Conservation (phyloP, 495 filamentous ascomycete species). For the Neurospora sp. region DNA sequence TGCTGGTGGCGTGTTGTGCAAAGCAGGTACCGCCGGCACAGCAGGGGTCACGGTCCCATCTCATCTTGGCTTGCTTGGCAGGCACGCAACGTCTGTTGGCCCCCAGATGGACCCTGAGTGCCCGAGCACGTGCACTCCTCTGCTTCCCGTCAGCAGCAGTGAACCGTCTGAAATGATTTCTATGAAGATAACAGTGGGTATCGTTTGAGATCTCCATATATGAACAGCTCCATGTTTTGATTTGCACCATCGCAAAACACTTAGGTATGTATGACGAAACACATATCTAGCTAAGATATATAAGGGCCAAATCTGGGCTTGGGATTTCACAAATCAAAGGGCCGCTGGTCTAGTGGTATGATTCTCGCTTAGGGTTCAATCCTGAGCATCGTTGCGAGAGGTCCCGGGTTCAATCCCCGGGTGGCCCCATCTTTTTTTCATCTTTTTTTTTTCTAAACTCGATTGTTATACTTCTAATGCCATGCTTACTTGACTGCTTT, state of each 20-base stretch:
- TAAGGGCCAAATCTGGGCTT: accelerated
- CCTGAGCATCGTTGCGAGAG: background rate
- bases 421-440: background rate
- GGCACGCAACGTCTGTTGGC: background rate
- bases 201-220: background rate
- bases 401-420: background rate
- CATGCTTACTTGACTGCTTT: no score
- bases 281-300: no score
- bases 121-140: background rate
- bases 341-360: background rate
- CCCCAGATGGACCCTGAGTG: background rate
- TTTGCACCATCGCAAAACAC: background rate
- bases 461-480: no score
- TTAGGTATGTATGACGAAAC: background rate
- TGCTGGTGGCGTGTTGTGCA: background rate
- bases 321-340: background rate
- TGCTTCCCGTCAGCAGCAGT: background rate
- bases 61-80: background rate
- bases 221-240: background rate
- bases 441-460: no score
- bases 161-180: background rate
- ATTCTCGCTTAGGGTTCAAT: slow-evolving; percentile 1
- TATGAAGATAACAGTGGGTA: background rate
- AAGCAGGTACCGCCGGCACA: background rate
- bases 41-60: background rate